Evolutionary conservation across 257 asterid species (phyloP).

Genomic region (Solanum peruvianum): DNA sequence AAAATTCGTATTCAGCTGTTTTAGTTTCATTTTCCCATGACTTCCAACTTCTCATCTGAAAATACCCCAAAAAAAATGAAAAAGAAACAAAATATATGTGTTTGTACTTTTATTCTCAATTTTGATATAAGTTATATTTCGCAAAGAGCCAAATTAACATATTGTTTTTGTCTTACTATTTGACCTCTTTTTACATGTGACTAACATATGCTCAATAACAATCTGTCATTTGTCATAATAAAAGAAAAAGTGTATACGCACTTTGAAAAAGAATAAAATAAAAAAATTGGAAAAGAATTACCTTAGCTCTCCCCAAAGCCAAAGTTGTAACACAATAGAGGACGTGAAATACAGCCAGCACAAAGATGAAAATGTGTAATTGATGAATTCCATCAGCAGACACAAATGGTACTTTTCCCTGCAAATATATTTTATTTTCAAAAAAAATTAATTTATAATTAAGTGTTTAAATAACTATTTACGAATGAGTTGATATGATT

Average conservation of each 20-base stretch:
- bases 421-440: neutral
- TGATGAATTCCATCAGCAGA: constrained; percentile 71
- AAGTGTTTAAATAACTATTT: neutral
- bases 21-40: constrained; percentile 76
- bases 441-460: neutral
- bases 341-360: constrained; percentile 67
- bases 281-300: neutral
- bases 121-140: neutral
- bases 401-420: constrained; percentile 59
- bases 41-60: constrained; percentile 83
- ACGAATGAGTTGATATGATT: too few species aligned
- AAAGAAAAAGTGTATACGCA: neutral
- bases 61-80: neutral
- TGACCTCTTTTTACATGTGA: neutral
- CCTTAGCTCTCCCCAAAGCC: constrained; percentile 74
- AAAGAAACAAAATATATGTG: neutral
- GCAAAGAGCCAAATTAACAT: neutral
- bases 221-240: neutral
- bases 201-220: neutral
- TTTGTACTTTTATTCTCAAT: neutral
- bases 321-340: constrained; percentile 59
- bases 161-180: neutral
- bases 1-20: constrained; percentile 60
- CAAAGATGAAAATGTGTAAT: constrained; percentile 75
- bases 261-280: neutral